Base-by-base conservation (phyloP, 345 rosid species). In the Ricinus communis region DNA sequence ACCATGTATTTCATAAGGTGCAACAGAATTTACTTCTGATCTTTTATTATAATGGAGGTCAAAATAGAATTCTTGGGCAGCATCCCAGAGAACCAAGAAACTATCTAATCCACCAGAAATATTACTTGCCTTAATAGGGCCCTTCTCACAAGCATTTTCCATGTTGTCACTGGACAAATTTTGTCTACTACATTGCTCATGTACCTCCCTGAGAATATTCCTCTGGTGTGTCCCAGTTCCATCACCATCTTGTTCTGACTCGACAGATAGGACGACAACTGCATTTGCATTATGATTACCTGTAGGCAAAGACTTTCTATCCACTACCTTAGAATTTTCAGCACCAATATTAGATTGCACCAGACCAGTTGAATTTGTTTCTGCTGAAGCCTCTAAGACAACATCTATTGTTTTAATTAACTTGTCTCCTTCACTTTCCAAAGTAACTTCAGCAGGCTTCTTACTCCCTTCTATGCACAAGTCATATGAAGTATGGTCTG, bases 31-130 rank as follows among this genome's bases (percentile, higher is more conserved):
- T 61, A 78, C 56, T 78, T 78, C 85, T 66, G 87, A 77, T 71
- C 78, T 69, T 77, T 85, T 90, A 69, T 67, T 85, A 62, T 88
- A 94, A 82, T 94, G 97, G 66, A 94, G 64, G 43, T 94, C 98
- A 85, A 94, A 94, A 82, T 74, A 90, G 77, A 88, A 94, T 58
- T 91, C 97, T n/a, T 28, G 62, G 69, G 76, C 68, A 62, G 86
- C 69, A 53, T 82, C 87, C 98, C 96, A 91, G 62, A 85, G 79
- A 76, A 85, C 90, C 91, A 94, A 82, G 85, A 94, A 94, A 81
- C 85, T 81, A 79, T 94, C 97, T 74, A 94, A 79, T 74, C 98
- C 97, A 52, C 97, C 97, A 25, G 81, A 64, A 54, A 67, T 60
- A 77, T 72, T 88, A 67, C 82, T 81, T 67, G 93, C 95, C 80